phyloP scores from a whole-genome alignment of 768 basidiomycete species.

The Boletus sp. region DNA sequence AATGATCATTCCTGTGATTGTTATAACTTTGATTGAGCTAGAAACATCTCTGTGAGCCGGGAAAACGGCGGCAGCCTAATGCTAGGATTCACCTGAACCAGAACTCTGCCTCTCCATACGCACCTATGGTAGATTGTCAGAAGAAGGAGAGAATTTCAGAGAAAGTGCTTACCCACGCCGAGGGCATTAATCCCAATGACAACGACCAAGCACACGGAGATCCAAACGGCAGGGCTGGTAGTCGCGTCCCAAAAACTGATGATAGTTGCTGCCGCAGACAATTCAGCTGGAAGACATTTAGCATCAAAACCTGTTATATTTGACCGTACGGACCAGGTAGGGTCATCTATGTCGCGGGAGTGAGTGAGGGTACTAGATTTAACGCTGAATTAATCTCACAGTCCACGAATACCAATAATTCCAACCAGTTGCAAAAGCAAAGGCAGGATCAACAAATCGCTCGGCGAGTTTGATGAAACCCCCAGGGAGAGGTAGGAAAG shows the following conservation, averaged over 20 bases:
- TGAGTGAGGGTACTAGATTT: slow-evolving; percentile 4
- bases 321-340: slow-evolving; percentile 21
- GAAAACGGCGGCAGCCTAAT: background rate
- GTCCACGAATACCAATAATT: slow-evolving; percentile 43
- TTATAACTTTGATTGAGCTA: slow-evolving; percentile 53
- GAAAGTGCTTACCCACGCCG: slow-evolving; percentile 34
- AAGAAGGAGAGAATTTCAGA: background rate
- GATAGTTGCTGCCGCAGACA: slow-evolving; percentile 50
- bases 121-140: slow-evolving; percentile 23
- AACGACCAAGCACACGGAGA: slow-evolving; percentile 50
- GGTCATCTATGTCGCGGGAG: slow-evolving; percentile 16
- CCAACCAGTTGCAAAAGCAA: slow-evolving; percentile 44
- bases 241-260: slow-evolving; percentile 46
- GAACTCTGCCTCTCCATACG: slow-evolving; percentile 50
- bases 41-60: background rate
- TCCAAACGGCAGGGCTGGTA: slow-evolving; percentile 49
- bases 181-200: slow-evolving; percentile 46
- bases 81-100: slow-evolving; percentile 37
- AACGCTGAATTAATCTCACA: slow-evolving; percentile 1
- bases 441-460: slow-evolving; percentile 46
- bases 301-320: background rate
- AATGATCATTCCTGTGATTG: slow-evolving; percentile 44
- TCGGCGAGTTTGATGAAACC: slow-evolving; percentile 48
- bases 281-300: slow-evolving; percentile 36
- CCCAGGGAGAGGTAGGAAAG: slow-evolving; percentile 44